A percentile compares a stretch with the other conserved stretches of the same genome.
phyloP scores from a whole-genome alignment of 1,284 basidiomycete genomes.

The Ceratobasidium sp. region DNA sequence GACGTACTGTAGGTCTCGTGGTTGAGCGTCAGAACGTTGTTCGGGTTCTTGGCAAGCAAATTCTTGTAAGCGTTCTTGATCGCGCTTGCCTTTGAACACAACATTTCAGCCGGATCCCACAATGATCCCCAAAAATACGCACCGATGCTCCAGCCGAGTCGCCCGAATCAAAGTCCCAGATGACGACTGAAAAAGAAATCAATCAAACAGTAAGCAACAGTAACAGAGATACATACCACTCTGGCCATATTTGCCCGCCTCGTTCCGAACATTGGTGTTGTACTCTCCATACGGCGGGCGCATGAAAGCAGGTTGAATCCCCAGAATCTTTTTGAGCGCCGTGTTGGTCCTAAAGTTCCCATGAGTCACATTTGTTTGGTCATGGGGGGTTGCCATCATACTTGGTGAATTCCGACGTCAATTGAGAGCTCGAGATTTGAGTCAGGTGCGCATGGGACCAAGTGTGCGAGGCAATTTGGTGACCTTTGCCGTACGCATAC shows the following conservation, averaged over 20 bases:
- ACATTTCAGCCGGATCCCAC: background rate
- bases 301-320: constrained; percentile 21
- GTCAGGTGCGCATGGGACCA: constrained; percentile 17
- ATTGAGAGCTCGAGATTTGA: background rate
- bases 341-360: background rate
- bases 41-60: constrained; percentile 17
- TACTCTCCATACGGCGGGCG: constrained; percentile 42
- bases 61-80: constrained; percentile 13
- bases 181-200: constrained; percentile 23
- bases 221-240: constrained; percentile 13
- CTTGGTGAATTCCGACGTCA: constrained; percentile 22
- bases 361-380: background rate
- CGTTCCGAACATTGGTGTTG: constrained; percentile 15
- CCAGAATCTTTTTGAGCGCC: constrained; percentile 27
- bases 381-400: background rate
- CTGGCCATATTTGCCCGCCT: constrained; percentile 5
- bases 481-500: constrained; percentile 27
- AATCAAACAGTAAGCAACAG: background rate
- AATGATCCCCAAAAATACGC: background rate
- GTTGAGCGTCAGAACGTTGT: constrained; percentile 39
- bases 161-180: constrained; percentile 42
- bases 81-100: background rate
- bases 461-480: constrained; percentile 36
- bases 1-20: constrained; percentile 38
- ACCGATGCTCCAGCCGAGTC: constrained; percentile 36